Base-by-base conservation (phyloP, 345 rosid species). In the Barbarea vulgaris region DNA sequence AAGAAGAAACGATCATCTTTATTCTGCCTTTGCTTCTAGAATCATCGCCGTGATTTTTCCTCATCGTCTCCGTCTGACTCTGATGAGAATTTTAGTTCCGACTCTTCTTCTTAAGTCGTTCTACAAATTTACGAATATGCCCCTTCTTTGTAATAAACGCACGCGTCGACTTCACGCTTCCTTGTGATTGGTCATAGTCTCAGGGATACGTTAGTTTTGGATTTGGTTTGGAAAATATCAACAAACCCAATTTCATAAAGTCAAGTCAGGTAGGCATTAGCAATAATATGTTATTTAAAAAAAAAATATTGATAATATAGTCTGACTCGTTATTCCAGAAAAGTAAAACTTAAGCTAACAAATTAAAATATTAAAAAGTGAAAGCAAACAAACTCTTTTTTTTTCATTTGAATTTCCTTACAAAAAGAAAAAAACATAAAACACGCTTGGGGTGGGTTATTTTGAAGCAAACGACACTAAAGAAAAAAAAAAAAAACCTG, bases 281-380 rank as follows among this genome's bases (percentile, higher is more conserved):
- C 13, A 21, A 61, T 48, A 48, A 22, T 59, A 47, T 71, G 36
- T 53, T 3, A 18, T 37, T 19, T 50, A 9, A 24, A 24, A 24
- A 24, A 24, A 24, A 25, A 46, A 17, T 9, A 19, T 69, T 19
- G 5, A 72, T 25, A 57, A 17, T 24, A 74, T 33, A 54, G 36
- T 69, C 75, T 63, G 80, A 76, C 75, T 76, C 41, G 58, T 53
- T 31, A 68, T 61, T 69, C 58, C 70, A 53, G 75, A 68, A 55
- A 69, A 69, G 75, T 76, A 76, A 52, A 69, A 9, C 62, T 30
- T 61, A 69, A 64, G 71, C 70, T 41, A 67, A 15, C 42, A 39
- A 59, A 51, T 4, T 9, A 14, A 9, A 52, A 25, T 5, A 17
- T 9, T 18, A 36, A 51, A 53, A 58, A 14, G 9, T 39, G 18